Base-by-base conservation (phyloP, 371 early-diverging fungal species). In the Fennellomyces sp. region DNA sequence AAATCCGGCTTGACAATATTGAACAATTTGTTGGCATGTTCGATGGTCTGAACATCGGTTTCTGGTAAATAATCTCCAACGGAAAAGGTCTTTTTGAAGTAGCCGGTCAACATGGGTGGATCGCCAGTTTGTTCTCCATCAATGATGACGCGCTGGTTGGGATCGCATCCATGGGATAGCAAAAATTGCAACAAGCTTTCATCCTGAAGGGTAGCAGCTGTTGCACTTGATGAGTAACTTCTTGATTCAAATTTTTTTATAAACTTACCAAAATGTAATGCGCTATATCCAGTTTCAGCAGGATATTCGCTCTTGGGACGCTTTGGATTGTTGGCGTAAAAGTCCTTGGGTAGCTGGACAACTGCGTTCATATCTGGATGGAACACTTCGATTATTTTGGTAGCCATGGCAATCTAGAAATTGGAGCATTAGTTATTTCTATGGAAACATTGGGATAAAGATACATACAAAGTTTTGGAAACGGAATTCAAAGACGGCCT, bases 261-360 rank as follows among this genome's bases (percentile, higher is more conserved):
- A 36, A 7, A 30, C 60, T 57, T 76, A 79, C 76, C 84, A 33
- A 75, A 63, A 60, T 84, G 83, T 38, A 84, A 61, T 12, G 70
- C 68, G 19, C 67, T 65, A 45, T 68, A 72, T 3, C 84, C 87
- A 13, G 80, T 80, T 5, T 57, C 38, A n/a, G n/a, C 8, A 8
- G 82, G 80, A 49, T 77, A 77, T 0, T 70, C 64, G 8, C 56
- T n/a, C 11, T 19, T 42, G 23, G 66, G 70, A 4, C 42, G 52
- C 5, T 74, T 68, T 8, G 70, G 73, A 21, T 73, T 65, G 0
- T 60, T 45, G 17, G 69, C 58, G n/a, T 65, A 63, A 35, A 66
- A 82, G 15, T 68, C 65, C 41, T 70, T 71, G 2, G 80, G 80
- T 10, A 79, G 57, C 2, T 56, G 58, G 1, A 73, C 53, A 23